Conservation (phyloP, 139 green algal genomes). For the Chlorella ohadii region DNA sequence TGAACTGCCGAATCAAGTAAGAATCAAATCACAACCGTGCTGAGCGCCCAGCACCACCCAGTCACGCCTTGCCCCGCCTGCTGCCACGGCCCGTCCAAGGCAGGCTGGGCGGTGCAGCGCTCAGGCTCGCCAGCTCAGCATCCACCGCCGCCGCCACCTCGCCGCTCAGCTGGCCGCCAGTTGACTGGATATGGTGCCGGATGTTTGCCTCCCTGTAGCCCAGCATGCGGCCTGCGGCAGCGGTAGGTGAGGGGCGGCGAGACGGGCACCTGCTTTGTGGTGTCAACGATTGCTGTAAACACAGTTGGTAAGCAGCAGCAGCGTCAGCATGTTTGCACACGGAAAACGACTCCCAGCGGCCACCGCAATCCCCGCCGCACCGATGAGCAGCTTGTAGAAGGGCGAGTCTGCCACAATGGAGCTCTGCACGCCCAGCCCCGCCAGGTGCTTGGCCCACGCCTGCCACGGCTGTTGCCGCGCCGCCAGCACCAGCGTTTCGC, state of each 20-base stretch:
- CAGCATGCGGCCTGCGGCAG: slow-evolving; percentile 53
- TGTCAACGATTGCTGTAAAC: too few species aligned
- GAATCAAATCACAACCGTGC: too few species aligned
- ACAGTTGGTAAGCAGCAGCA: too few species aligned
- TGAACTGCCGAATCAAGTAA: too few species aligned
- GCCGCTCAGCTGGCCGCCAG: slow-evolving; percentile 19
- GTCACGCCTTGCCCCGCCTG: background rate
- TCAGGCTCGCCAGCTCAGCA: slow-evolving; percentile 55
- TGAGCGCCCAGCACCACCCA: background rate
- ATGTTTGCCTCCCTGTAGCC: slow-evolving; percentile 66
- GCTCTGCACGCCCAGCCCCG: slow-evolving; percentile 55
- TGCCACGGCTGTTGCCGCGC: slow-evolving; percentile 62
- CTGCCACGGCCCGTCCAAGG: slow-evolving; percentile 51
- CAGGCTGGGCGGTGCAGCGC: slow-evolving; percentile 42
- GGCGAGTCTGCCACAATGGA: slow-evolving; percentile 64
- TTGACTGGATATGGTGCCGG: slow-evolving; percentile 54
- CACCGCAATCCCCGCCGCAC: background rate
- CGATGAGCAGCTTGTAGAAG: slow-evolving; percentile 67
- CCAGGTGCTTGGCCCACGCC: slow-evolving; percentile 58
- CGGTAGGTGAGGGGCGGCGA: too few species aligned
- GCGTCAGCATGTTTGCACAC: too few species aligned
- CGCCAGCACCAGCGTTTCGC: slow-evolving; percentile 54
- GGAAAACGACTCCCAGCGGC: too few species aligned
- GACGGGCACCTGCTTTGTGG: too few species aligned
- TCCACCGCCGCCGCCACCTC: slow-evolving; percentile 63